Evolutionary conservation across 495 filamentous ascomycete genomes (phyloP).

Genomic region (Podospora appendiculata): DNA sequence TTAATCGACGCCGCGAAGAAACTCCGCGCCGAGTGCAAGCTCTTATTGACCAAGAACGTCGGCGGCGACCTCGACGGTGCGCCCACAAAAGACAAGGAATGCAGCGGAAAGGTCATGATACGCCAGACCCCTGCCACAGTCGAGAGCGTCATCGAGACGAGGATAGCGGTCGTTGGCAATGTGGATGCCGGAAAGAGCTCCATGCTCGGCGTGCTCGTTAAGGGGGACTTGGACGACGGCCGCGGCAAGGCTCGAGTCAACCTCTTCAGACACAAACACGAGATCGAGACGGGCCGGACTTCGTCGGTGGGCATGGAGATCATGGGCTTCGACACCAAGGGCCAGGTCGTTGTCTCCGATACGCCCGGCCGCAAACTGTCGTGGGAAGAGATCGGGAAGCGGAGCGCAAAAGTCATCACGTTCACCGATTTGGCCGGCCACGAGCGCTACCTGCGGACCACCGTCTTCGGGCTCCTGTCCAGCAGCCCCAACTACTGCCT

Average conservation of each 20-base stretch:
- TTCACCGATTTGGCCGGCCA: constrained; percentile 96
- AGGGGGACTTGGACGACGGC: constrained; percentile 91
- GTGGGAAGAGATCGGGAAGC: constrained; percentile 97
- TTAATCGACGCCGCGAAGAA: constrained; percentile 58
- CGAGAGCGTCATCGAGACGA: constrained; percentile 89
- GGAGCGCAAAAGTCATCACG: constrained; percentile 90
- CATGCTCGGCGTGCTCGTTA: constrained; percentile 92
- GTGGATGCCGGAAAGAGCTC: constrained; percentile 97
- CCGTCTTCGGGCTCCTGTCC: constrained; percentile 89
- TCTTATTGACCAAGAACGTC: constrained; percentile 83
- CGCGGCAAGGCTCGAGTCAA: constrained; percentile 92
- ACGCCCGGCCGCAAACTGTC: constrained; percentile 71
- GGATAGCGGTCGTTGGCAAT: constrained; percentile 95
- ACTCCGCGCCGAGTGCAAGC: constrained; percentile 62
- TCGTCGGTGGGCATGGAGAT: constrained; percentile 98
- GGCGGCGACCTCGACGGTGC: constrained; percentile 66
- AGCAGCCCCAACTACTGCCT: constrained; percentile 97
- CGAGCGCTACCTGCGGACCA: constrained; percentile 91
- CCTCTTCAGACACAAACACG: constrained; percentile 95
- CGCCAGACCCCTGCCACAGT: constrained; percentile 63
- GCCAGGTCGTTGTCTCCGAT: constrained; percentile 73
- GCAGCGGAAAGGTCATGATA: constrained; percentile 77
- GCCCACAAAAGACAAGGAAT: constrained; percentile 61
- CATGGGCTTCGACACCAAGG: constrained; percentile 90
- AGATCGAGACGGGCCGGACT: constrained; percentile 90